Evolutionary conservation across 2,329 filamentous ascomycete species (phyloP).

Genomic region (Lasiodiplodia hormozganensis): DNA sequence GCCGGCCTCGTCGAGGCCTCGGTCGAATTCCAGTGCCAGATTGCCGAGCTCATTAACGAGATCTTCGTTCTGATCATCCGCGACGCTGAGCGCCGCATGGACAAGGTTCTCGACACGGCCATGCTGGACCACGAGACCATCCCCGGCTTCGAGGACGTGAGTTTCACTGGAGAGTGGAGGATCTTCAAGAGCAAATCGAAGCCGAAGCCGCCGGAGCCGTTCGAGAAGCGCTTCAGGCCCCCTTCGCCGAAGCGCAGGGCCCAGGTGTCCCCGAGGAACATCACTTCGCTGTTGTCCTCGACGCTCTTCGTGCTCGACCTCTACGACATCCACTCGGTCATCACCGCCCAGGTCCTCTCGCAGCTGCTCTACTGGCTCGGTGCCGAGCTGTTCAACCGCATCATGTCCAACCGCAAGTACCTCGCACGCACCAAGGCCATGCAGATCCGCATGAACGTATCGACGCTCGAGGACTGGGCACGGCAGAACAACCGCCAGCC

Average conservation of each 20-base stretch:
- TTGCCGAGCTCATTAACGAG: conserved; percentile 94
- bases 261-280: conserved; percentile 90
- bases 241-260: conserved; percentile 92
- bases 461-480: conserved; percentile 94
- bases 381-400: conserved; percentile 94
- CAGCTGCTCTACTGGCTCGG: conserved; percentile 97
- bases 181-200: conserved; percentile 91
- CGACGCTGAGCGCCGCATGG: conserved; percentile 92
- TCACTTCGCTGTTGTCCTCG: conserved; percentile 92
- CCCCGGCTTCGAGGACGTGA: conserved; percentile 93
- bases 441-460: conserved; percentile 99
- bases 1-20: conserved; percentile 80
- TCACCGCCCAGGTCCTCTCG: conserved; percentile 87
- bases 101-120: conserved; percentile 90
- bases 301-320: conserved; percentile 96
- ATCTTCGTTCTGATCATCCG: conserved; percentile 98
- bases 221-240: conserved; percentile 88
- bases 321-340: conserved; percentile 99
- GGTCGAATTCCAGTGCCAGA: conserved; percentile 86
- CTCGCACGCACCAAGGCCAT: conserved; percentile 96
- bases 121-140: conserved; percentile 99
- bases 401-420: conserved; percentile 96
- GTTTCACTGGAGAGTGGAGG: conserved; percentile 99
- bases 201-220: conserved; percentile 81
- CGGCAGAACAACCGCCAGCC: conserved; percentile 90